Percentiles rank a stretch among this genome's conserved stretches.
phyloP scores from a whole-genome alignment of 768 basidiomycete genomes.

The Amanita fuliginea region DNA sequence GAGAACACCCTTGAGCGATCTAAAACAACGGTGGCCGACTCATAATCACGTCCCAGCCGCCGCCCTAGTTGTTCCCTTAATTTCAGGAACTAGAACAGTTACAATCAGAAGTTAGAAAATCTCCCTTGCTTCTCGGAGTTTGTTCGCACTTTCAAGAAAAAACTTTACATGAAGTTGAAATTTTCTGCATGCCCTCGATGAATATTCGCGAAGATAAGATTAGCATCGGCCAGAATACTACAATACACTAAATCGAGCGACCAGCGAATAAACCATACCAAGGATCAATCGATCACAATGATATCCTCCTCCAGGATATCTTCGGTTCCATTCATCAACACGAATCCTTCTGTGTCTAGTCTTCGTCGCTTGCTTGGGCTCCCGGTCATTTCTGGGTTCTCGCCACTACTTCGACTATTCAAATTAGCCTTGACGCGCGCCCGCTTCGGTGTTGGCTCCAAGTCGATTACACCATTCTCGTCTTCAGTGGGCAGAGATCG shows the following conservation, averaged over 20 bases:
- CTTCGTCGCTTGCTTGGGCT: constrained; percentile 37
- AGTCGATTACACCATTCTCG: constrained; percentile 40
- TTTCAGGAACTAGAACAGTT: too few relatives aligned
- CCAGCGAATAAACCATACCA: too few relatives aligned
- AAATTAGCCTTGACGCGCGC: constrained; percentile 22
- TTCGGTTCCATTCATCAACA: constrained; percentile 50
- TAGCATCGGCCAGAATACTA: not conserved
- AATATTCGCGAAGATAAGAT: not conserved
- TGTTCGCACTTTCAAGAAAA: too few relatives aligned
- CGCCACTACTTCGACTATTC: not conserved
- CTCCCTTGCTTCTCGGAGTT: too few relatives aligned
- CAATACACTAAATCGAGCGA: not conserved
- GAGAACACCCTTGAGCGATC: too few relatives aligned
- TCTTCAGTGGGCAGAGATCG: constrained; percentile 45
- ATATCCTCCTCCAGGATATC: constrained; percentile 46
- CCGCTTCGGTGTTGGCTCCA: constrained; percentile 51
- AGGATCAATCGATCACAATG: constrained; percentile 28
- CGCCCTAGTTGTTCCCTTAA: too few relatives aligned
- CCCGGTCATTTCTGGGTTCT: constrained; percentile 4
- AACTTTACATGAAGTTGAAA: too few relatives aligned
- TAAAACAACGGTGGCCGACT: too few relatives aligned
- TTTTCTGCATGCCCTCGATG: too few relatives aligned
- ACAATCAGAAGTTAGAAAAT: too few relatives aligned
- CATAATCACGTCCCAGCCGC: too few relatives aligned
- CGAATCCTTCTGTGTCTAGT: constrained; percentile 66